A percentile compares a stretch with the other conserved stretches of the same genome.
Evolutionary conservation across 768 basidiomycete genomes (phyloP).

Genomic region (Lactifluus subvellereus): DNA sequence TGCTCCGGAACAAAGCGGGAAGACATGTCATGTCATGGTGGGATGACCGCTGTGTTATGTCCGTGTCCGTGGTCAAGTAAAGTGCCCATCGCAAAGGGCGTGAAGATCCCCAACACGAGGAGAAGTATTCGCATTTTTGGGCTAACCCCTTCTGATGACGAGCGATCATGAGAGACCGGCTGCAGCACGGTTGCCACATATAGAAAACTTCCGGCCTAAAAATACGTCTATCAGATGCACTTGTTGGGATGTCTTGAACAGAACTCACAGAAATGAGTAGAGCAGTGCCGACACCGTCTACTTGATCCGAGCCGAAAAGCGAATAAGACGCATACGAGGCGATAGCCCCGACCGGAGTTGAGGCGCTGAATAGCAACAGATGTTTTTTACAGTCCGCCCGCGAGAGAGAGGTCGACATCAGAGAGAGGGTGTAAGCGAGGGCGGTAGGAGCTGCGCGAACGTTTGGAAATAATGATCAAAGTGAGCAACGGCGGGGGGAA

Average conservation of each 20-base stretch:
- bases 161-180: conserved; percentile 45
- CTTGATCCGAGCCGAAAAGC: conserved; percentile 41
- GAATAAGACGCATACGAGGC: conserved; percentile 66
- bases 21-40: neutral
- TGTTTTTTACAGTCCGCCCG: conserved; percentile 65
- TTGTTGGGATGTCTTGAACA: neutral
- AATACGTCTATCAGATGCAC: conserved; percentile 4
- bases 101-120: conserved; percentile 19
- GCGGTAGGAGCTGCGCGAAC: conserved; percentile 71
- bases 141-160: conserved; percentile 13
- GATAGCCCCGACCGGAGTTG: conserved; percentile 81
- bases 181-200: conserved; percentile 93
- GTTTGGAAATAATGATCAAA: neutral
- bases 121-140: conserved; percentile 17
- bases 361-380: conserved; percentile 69
- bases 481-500: neutral
- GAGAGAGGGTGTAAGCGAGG: conserved; percentile 78
- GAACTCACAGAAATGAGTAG: conserved; percentile 71
- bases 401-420: conserved; percentile 71
- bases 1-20: neutral
- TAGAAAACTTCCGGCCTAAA: conserved; percentile 85
- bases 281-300: conserved; percentile 65
- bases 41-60: neutral
- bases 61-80: conserved; percentile 19
- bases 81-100: conserved; percentile 16